Base-by-base conservation (phyloP, 306 rosid genomes). In the Macrotyloma uniflorum region DNA sequence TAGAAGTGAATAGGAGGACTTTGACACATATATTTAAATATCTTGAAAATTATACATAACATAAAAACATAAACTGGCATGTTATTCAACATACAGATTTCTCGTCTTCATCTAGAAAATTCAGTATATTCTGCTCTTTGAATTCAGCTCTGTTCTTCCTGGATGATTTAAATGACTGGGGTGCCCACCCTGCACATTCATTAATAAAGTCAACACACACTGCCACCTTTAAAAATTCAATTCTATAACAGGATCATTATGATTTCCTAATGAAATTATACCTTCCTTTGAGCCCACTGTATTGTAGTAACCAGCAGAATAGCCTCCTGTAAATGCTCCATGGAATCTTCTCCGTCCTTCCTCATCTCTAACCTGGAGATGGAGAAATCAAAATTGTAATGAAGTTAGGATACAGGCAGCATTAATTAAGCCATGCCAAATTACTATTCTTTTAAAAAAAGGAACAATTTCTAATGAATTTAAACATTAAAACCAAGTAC, bases 341-440 rank as follows among this genome's bases (percentile, higher is more conserved):
- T 95, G 99, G 79, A 95, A 93, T 86, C 99, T 90, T 86, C 99
- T 90, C 80, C 96, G 87, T 80, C 99, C 99, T 90, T 95, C 99
- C 64, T 93, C 99, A 62, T 95, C 98, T 86, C 82, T 88, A 81
- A 95, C 99, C 99, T 95, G 82, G 11, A 75, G 80, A 78, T 28
- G 33, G 8, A 28, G 13, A 85, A 45, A 70, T 10, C 1, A 69
- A 24, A 72, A 61, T 26, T 45, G 22, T 18, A 43, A 47, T 24
- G 43, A 50, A 71, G 26, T 75, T 33, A 33, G 19, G 16, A 58
- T 5, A 16, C 33, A 33, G 7, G 20, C 30, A 11, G 67, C 76
- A 78, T 38, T 23, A 15, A 8, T 23, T 46, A 57, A 24, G 38
- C 4, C 8, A 28, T 6, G 62, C 67, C 55, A 61, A 69, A 75